Base-by-base conservation (phyloP, 2,329 filamentous ascomycete genomes). In the Aspergillus sp. region DNA sequence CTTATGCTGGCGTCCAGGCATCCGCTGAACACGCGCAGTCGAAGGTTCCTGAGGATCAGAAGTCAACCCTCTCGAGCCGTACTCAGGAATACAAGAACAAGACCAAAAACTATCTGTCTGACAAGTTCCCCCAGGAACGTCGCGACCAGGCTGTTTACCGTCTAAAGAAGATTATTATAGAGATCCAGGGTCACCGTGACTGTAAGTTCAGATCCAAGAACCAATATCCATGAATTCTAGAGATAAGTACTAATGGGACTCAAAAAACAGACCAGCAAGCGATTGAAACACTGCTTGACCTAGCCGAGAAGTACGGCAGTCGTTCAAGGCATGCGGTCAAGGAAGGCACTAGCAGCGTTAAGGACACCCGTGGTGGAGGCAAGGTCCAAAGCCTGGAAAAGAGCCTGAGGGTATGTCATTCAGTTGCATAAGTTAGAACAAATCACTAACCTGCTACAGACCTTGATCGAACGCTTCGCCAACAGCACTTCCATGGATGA, bases 121-220 rank as follows among this genome's bases (percentile, higher is more conserved):
- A 87, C 69, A 99, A 98, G 82, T 84, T 99, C 77, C 93, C 95
- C 1, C 80, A 93, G 76, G 93, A 98, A 75, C 91, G 95, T 59
- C 91, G 93, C 60, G 92, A 98, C 7, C 92, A 96, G 80, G 88
- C 88, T 56, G 88, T 97, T 68, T 96, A 87, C 84, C 90, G 95
- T 39, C 78, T 99, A 65, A 99, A 93, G 86, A 98, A 98, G 86
- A 96, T 98, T 90, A 80, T 99, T 40, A 87, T 97, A 46, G 95
- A 99, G 77, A 92, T 96, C 68, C 95, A 99, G 78, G 90, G 93
- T 56, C 95, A 98, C 71, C 86, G 90, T 58, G 93, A 99, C 69
- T 99, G 84, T 86, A 76, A 73, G 82, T 77, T 11, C 15, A 12
- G 21, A 15, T 14, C 15, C 35, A 15, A 37, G 14, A 5, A 37